Evolutionary conservation across 2,329 filamentous ascomycete genomes (phyloP), one percentile per base, ranked within the genome.

Genomic region (Fusarium anguioides): DNA sequence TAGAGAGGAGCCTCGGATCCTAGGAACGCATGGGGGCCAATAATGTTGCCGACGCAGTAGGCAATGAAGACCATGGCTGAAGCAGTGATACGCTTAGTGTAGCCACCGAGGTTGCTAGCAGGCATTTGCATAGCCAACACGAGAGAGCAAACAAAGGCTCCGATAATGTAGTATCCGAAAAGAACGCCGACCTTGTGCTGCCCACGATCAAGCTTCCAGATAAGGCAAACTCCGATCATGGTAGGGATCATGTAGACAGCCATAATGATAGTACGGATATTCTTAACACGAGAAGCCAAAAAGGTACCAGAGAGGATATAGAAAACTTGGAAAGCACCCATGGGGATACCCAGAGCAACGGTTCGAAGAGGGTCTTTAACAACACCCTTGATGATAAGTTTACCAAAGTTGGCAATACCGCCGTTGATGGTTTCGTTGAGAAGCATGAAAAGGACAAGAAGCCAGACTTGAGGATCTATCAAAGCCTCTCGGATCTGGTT

Each of bases 71-170:
- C 81, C 31, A 84, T 75, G 0, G 81, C 82, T 0, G 81, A 81
- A 1, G 77, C 75, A 0, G 82, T 82, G 11, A 80, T 78, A 6
- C 82, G 77, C 71, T 83, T 83, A 3, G 82, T 83, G 61, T 83
- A 83, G 4, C 82, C 82, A 4, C 78, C 82, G 1, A 84, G 67
- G 26, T 84, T 85, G 6, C 80, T 76, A 1, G 82, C 80, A 1
- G 83, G 83, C 74, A 85, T 79, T 61, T 85, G 85, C 29, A 87
- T 76, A 0, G 84, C 83, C 1, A 87, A 75, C 0, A 87, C 84
- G 9, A 87, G 73, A 2, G 83, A 83, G 1, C 81, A 78, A 4
- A 87, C 85, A 50, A 80, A 87, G 1, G 79, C 74, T 0, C 83
- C 78, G 9, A 78, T 64, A 26, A 86, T 81, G 64, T 87, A 87